Percentiles rank a stretch among this genome's conserved stretches.
These are phyloP conservation scores for Camellia sinensis DNA, from an alignment of 148 eudicot species.

Conservation along the genomic window DNA sequence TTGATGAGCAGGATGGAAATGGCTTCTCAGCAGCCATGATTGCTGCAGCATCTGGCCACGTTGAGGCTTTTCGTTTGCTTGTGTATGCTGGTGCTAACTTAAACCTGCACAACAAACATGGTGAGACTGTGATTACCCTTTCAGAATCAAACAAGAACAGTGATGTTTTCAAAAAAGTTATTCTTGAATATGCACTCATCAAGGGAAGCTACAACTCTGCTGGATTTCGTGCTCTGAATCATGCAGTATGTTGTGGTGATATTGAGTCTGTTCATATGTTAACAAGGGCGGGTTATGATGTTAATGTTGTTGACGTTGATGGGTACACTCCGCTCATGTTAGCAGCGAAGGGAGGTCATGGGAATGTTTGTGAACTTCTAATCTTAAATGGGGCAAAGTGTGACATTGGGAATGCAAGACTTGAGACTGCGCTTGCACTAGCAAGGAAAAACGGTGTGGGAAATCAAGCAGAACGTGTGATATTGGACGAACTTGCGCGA, in stretches of 20 bases:
- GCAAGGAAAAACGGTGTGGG: constrained; percentile 37
- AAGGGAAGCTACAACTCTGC: constrained; percentile 36
- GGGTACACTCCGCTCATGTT: constrained; percentile 74
- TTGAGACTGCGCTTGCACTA: constrained; percentile 51
- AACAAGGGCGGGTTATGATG: constrained; percentile 42
- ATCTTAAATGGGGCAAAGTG: constrained; percentile 48
- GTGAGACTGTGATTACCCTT: constrained; percentile 35
- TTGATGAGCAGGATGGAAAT: constrained; percentile 50
- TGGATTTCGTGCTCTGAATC: constrained; percentile 46
- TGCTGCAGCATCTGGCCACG: constrained; percentile 49
- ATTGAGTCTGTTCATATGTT: constrained; percentile 28
- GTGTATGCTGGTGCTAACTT: constrained; percentile 51
- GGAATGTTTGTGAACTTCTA: constrained; percentile 44
- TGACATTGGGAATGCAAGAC: constrained; percentile 36
- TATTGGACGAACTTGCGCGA: constrained; percentile 56
- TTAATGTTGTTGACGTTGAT: constrained; percentile 45
- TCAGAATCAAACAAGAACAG: constrained; percentile 32
- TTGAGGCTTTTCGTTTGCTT: constrained; percentile 57
- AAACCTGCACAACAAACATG: constrained; percentile 33
- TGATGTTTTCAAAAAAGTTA: constrained; percentile 42
- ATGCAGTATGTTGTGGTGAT: constrained; percentile 56
- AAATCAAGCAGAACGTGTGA: constrained; percentile 47
- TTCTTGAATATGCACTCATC: constrained; percentile 43
- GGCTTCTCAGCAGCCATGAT: constrained; percentile 63
- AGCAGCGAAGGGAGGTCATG: constrained; percentile 64